These are phyloP conservation scores for Candida neerlandica DNA, from an alignment of 1,139 yeast species.

Conservation along the genomic window DNA sequence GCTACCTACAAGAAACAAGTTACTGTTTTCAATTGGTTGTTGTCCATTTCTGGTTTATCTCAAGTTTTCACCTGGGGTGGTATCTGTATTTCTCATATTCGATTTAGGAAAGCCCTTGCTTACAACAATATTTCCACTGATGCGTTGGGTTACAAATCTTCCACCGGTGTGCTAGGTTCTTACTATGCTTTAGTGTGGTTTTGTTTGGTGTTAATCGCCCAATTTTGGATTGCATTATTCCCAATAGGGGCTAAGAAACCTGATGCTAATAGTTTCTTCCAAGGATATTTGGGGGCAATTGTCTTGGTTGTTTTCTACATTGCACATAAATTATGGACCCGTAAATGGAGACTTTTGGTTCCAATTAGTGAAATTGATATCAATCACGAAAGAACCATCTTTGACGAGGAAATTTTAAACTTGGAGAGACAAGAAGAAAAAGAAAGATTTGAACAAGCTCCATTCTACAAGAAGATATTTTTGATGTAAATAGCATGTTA, in stretches of 20 bases:
- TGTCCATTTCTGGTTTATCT: slow-evolving; percentile 47
- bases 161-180: slow-evolving; percentile 47
- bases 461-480: slow-evolving; percentile 28
- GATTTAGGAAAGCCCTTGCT: slow-evolving; percentile 46
- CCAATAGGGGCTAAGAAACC: slow-evolving; percentile 36
- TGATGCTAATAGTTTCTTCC: slow-evolving; percentile 37
- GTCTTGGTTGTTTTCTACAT: slow-evolving; percentile 36
- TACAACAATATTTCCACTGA: slow-evolving; percentile 35
- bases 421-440: slow-evolving; percentile 39
- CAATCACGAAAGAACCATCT: slow-evolving; percentile 35
- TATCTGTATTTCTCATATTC: slow-evolving; percentile 43
- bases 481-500: slow-evolving; percentile 10
- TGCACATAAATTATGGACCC: slow-evolving; percentile 38
- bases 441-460: slow-evolving; percentile 26
- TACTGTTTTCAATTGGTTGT: slow-evolving; percentile 46
- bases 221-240: slow-evolving; percentile 45
- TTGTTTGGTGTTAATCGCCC: slow-evolving; percentile 40
- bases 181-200: slow-evolving; percentile 38
- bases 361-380: slow-evolving; percentile 39
- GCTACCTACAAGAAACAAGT: slow-evolving; percentile 46
- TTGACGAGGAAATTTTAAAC: slow-evolving; percentile 40
- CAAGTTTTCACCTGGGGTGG: slow-evolving; percentile 47
- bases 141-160: slow-evolving; percentile 42
- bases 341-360: slow-evolving; percentile 35
- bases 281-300: slow-evolving; percentile 38